Evolutionary conservation across 1,284 basidiomycete species (phyloP), one percentile per base, ranked within the genome.

Genomic region (Cerrena zonata): DNA sequence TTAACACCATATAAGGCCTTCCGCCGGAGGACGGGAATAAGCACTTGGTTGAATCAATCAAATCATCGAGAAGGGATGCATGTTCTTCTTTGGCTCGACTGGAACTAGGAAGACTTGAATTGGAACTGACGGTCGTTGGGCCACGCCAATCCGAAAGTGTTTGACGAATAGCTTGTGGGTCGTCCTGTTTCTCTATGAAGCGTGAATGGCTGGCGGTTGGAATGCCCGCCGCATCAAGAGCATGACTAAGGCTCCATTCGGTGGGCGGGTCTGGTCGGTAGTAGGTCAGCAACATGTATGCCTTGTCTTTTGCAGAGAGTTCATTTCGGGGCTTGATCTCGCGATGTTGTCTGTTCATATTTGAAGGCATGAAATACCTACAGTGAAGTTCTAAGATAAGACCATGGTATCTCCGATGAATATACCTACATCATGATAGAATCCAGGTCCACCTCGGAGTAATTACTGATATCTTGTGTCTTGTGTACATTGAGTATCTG

Each of bases 401-500:
- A n/a, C n/a, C n/a, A n/a, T n/a, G n/a, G n/a, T n/a, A n/a, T n/a
- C n/a, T n/a, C n/a, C n/a, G n/a, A n/a, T n/a, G n/a, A n/a, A n/a
- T n/a, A n/a, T 2, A 27, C 47, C 11, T 47, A 51, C 36, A 53
- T 41, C 42, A 53, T 49, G 42, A 48, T 51, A 0, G 50, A 61
- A 3, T 21, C 58, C 12, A 50, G 15, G 44, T 64, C 61, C 26
- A 61, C 38, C 22, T 40, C 21, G 26, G 52, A 56, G 52, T 57
- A 62, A 50, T 58, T 60, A 23, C 56, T 57, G 44, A 61, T 50
- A 19, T 57, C 54, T 12, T 11, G 19, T 7, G 30, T 25, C 21
- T 55, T 53, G 49, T 60, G 60, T 2, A 53, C 51, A 41, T 62
- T 52, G 37, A 62, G 48, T 21, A 64, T 57, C 37, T 64, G 59